Evolutionary conservation across 2,329 filamentous ascomycete genomes (phyloP).

Genomic region (Epicoccum sorghinum): DNA sequence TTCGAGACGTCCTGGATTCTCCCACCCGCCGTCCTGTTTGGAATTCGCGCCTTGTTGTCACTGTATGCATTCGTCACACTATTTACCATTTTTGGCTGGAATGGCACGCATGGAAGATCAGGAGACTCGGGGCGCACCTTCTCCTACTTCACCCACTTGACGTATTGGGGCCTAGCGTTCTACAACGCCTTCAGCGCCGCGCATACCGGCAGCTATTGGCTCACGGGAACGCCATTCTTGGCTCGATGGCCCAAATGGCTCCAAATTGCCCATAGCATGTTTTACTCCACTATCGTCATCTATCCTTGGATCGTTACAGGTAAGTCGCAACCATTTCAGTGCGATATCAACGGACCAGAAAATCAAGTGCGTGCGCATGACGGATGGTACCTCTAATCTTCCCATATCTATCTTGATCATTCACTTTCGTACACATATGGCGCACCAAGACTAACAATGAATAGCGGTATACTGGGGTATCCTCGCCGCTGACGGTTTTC

Average conservation of each 20-base stretch:
- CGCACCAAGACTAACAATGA: conserved; percentile 19
- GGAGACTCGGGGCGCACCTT: conserved; percentile 61
- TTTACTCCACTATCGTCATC: conserved; percentile 51
- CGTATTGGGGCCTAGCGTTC: conserved; percentile 82
- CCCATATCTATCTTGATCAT: background rate
- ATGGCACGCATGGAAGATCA: conserved; percentile 61
- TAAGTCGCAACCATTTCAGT: conserved; percentile 30
- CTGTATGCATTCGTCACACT: conserved; percentile 74
- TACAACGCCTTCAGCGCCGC: conserved; percentile 72
- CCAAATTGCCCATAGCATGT: conserved; percentile 49
- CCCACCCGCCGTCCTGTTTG: conserved; percentile 67
- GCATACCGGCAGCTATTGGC: conserved; percentile 71
- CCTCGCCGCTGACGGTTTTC: conserved; percentile 44
- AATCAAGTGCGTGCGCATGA: background rate
- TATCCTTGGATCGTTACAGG: conserved; percentile 54
- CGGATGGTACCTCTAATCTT: background rate
- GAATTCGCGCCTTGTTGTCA: conserved; percentile 56
- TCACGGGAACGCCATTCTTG: conserved; percentile 46
- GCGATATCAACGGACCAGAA: background rate
- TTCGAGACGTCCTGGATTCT: conserved; percentile 84
- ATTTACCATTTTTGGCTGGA: conserved; percentile 72
- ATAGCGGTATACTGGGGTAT: conserved; percentile 53
- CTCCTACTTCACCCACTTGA: conserved; percentile 82
- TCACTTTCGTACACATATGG: background rate
- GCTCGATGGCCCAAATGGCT: conserved; percentile 46